Evolutionary conservation across 2,329 filamentous ascomycete genomes (phyloP).

Genomic region (Drechmeria coniospora): DNA sequence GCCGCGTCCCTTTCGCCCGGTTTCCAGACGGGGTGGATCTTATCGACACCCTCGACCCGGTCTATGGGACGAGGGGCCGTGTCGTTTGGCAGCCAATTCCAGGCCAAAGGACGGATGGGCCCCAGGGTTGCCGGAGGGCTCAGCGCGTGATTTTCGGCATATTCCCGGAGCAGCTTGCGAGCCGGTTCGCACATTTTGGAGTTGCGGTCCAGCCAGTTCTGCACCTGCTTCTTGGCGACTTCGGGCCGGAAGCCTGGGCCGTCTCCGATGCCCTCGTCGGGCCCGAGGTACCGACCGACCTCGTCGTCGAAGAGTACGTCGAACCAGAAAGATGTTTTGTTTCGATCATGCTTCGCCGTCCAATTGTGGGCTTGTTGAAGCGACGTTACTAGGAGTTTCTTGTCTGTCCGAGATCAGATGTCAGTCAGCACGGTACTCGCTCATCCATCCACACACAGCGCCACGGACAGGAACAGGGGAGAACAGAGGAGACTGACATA

Average conservation of each 20-base stretch:
- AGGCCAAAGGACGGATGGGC: conserved; percentile 34
- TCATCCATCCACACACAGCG: no score
- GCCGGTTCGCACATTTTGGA: conserved; percentile 43
- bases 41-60: conserved; percentile 22
- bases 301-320: conserved; percentile 49
- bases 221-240: conserved; percentile 42
- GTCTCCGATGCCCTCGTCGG: conserved; percentile 36
- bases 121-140: conserved; percentile 34
- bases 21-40: conserved; percentile 33
- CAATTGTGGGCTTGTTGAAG: conserved; percentile 54
- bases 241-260: conserved; percentile 38
- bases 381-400: conserved; percentile 50
- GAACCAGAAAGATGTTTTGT: conserved; percentile 57
- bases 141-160: conserved; percentile 32
- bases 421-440: not conserved
- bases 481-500: conserved; percentile 30
- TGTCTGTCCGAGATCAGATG: conserved; percentile 28
- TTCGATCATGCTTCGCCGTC: conserved; percentile 52
- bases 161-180: conserved; percentile 36
- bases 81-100: conserved; percentile 37
- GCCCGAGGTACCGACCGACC: conserved; percentile 27
- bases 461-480: no score
- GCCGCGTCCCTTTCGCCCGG: conserved; percentile 39
- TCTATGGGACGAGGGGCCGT: conserved; percentile 14
- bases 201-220: conserved; percentile 48